phyloP scores from a whole-genome alignment of 192 early-diverging fungal species.

The Physocladia obscura region DNA sequence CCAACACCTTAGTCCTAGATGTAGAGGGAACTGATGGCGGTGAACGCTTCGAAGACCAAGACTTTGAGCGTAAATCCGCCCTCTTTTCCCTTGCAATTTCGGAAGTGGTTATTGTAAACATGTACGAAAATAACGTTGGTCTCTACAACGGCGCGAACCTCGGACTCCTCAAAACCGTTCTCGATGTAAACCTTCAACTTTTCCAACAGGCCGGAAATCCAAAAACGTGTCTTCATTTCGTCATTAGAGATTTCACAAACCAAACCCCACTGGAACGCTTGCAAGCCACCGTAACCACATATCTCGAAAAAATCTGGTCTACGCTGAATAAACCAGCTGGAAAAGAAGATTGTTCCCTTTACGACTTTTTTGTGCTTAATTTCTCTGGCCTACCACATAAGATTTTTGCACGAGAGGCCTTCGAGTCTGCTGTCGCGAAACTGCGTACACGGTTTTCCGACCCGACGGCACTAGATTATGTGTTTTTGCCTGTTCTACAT shows the following conservation, averaged over 20 bases:
- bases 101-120: constrained; percentile 94
- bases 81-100: constrained; percentile 93
- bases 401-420: constrained; percentile 76
- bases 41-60: constrained; percentile 92
- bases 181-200: constrained; percentile 97
- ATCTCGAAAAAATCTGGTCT: constrained; percentile 92
- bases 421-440: constrained; percentile 51
- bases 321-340: constrained; percentile 83
- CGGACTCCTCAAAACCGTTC: constrained; percentile 95
- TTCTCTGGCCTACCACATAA: constrained; percentile 92
- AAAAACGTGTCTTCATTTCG: constrained; percentile 93
- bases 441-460: constrained; percentile 65
- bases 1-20: constrained; percentile 89
- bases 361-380: constrained; percentile 89
- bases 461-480: constrained; percentile 65
- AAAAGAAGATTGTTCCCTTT: constrained; percentile 70
- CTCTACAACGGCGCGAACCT: constrained; percentile 99
- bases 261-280: constrained; percentile 82
- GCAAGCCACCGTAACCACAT: constrained; percentile 70
- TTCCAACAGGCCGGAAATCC: constrained; percentile 81
- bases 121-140: constrained; percentile 96
- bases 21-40: constrained; percentile 99
- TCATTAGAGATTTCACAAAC: constrained; percentile 93
- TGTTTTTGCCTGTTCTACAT: constrained; percentile 82
- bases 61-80: constrained; percentile 98